A percentile compares a stretch with the other conserved stretches of the same genome.
phyloP scores from a whole-genome alignment of 129 eudicot species.

The Pulicaria dysenterica region DNA sequence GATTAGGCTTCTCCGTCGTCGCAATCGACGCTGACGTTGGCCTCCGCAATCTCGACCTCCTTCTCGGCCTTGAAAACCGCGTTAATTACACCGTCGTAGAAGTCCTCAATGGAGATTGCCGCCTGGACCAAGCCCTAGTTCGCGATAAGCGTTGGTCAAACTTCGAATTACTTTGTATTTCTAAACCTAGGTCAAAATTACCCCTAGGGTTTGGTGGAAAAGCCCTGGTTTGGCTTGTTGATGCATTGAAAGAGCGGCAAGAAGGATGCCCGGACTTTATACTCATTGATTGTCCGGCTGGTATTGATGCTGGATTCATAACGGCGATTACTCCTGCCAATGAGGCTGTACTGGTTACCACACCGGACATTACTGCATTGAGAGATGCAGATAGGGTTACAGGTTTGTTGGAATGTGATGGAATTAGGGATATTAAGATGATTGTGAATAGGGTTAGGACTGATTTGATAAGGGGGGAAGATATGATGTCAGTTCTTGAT shows the following conservation, averaged over 20 bases:
- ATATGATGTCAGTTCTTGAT: constrained; percentile 98
- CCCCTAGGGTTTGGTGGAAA: constrained; percentile 91
- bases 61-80: constrained; percentile 90
- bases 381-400: constrained; percentile 97
- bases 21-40: constrained; percentile 98
- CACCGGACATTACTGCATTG: constrained; percentile 87
- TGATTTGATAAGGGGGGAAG: constrained; percentile 94
- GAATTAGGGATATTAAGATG: constrained; percentile 97
- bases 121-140: constrained; percentile 92
- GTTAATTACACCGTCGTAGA: constrained; percentile 95
- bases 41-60: constrained; percentile 90
- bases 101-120: constrained; percentile 92
- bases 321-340: constrained; percentile 94
- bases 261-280: constrained; percentile 84
- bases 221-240: constrained; percentile 92
- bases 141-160: constrained; percentile 92
- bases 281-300: constrained; percentile 85
- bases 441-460: constrained; percentile 90
- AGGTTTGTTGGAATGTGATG: constrained; percentile 93
- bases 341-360: constrained; percentile 88
- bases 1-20: constrained; percentile 83
- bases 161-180: constrained; percentile 78
- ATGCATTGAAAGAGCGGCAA: constrained; percentile 77
- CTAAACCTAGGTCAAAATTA: constrained; percentile 89
- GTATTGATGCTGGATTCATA: constrained; percentile 89